A percentile compares a stretch with the other conserved stretches of the same genome.
phyloP scores from a whole-genome alignment of 2,329 filamentous ascomycete genomes.

The Colletotrichum sp. region DNA sequence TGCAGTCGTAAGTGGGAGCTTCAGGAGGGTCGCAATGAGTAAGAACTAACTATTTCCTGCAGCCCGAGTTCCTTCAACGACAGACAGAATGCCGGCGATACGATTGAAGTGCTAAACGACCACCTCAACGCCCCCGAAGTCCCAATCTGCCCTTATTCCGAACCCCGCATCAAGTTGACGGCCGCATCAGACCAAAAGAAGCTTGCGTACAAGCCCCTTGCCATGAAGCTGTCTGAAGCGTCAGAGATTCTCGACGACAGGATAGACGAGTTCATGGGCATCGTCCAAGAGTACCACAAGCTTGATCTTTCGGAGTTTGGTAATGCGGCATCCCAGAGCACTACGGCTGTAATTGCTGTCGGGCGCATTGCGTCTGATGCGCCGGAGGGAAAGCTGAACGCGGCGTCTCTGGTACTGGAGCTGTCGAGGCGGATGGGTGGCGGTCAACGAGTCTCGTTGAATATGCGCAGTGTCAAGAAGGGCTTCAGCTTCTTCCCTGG shows the following conservation, averaged over 20 bases:
- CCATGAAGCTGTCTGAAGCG: constrained; percentile 91
- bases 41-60: background rate
- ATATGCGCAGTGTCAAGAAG: constrained; percentile 64
- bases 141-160: constrained; percentile 73
- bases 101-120: constrained; percentile 82
- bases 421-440: constrained; percentile 84
- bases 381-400: constrained; percentile 84
- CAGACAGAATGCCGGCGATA: constrained; percentile 79
- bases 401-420: constrained; percentile 85
- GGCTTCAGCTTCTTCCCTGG: constrained; percentile 90
- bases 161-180: constrained; percentile 82
- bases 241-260: constrained; percentile 94
- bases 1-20: constrained; percentile 39
- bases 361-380: constrained; percentile 91
- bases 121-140: constrained; percentile 72
- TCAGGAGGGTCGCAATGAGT: too few species aligned
- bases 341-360: constrained; percentile 85
- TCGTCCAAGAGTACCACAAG: constrained; percentile 76
- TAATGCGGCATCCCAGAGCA: constrained; percentile 84
- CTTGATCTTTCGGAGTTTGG: constrained; percentile 84
- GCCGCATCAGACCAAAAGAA: constrained; percentile 90
- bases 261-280: constrained; percentile 85
- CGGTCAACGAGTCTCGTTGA: constrained; percentile 81
- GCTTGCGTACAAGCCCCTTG: constrained; percentile 88
- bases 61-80: constrained; percentile 74